Conservation (phyloP, 1,284 basidiomycete genomes). For the Ustilago cynodontis region DNA sequence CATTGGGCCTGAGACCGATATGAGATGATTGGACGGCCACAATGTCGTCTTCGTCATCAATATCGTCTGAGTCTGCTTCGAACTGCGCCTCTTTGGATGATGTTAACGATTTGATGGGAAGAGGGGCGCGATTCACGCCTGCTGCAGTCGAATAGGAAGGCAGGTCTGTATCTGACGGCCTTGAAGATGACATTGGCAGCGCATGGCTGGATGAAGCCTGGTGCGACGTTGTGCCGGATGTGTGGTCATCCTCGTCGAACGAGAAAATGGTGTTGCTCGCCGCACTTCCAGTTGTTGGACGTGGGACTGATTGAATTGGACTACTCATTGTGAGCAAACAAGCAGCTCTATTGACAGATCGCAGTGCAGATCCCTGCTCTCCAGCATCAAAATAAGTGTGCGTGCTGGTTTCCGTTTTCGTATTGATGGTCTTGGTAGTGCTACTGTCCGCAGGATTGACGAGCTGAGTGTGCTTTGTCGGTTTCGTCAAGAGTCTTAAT, state of each 20-base stretch:
- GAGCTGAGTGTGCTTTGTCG: neutral
- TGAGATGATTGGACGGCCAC: conserved; percentile 44
- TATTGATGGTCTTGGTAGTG: neutral
- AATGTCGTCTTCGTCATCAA: conserved; percentile 48
- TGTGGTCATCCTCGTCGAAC: conserved; percentile 21
- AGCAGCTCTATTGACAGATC: neutral
- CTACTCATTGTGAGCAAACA: conserved; percentile 12
- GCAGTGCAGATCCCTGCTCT: neutral
- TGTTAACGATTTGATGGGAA: conserved; percentile 58
- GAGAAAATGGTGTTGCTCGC: conserved; percentile 18
- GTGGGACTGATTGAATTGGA: conserved; percentile 6
- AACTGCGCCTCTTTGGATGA: conserved; percentile 69
- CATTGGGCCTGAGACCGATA: conserved; percentile 21
- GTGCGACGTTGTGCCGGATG: neutral
- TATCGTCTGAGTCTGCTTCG: conserved; percentile 69
- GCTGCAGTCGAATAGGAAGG: conserved; percentile 27
- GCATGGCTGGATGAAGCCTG: neutral
- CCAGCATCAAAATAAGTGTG: neutral
- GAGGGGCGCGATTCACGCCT: conserved; percentile 19
- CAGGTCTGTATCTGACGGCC: conserved; percentile 12
- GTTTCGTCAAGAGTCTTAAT: neutral
- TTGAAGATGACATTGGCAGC: conserved; percentile 3
- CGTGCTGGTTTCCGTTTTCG: neutral
- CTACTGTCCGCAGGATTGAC: neutral
- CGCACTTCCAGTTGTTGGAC: conserved; percentile 7